Evolutionary conservation across 2,329 filamentous ascomycete species (phyloP), one percentile per base, ranked within the genome.

Genomic region (Sphaerulina populicola): DNA sequence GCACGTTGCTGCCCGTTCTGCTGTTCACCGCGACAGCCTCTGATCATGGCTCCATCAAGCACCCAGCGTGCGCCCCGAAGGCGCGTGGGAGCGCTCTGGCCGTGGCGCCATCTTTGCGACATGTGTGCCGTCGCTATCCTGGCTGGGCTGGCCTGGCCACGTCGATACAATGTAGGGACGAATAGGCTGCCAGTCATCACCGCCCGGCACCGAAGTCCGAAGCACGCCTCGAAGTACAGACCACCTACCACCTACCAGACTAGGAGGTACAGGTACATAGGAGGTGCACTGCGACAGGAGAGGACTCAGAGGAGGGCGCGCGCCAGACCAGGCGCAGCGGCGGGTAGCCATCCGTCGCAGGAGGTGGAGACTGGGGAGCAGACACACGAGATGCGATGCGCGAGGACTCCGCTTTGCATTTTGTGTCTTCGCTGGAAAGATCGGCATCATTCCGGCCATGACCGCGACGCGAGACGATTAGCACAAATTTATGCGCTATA

Each of bases 321-420:
- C 30, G 30, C 30, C 2, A 4, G 30, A 33, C 10, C 10, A 35
- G 18, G 8, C 29, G 5, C 39, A 12, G 18, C 18, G 15, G 21
- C 39, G 18, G 10, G 39, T 11, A 23, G 9, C 14, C 37, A n/a
- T 18, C 14, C 8, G 39, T 12, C 15, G 18, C 15, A 23, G 39
- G 10, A 41, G 39, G 39, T 10, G 6, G 39, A 12, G 8, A 11
- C 18, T 18, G 1, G 18, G 4, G 18, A 11, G 18, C 39, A 9
- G 6, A 39, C 41, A 23, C 31, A 12, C 27, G 18, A 30, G n/a
- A 15, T 29, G 31, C 21, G n/a, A 15, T 29, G 31, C 21, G n/a
- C 27, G 36, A 38, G 23, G n/a, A 14, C 15, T 47, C 39, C 45
- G 37, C 45, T 39, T 39, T 47, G 36, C 36, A n/a, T 40, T 38